Evolutionary conservation across 805 yeast genomes (phyloP).

Genomic region (Metschnikowia lochheadii): DNA sequence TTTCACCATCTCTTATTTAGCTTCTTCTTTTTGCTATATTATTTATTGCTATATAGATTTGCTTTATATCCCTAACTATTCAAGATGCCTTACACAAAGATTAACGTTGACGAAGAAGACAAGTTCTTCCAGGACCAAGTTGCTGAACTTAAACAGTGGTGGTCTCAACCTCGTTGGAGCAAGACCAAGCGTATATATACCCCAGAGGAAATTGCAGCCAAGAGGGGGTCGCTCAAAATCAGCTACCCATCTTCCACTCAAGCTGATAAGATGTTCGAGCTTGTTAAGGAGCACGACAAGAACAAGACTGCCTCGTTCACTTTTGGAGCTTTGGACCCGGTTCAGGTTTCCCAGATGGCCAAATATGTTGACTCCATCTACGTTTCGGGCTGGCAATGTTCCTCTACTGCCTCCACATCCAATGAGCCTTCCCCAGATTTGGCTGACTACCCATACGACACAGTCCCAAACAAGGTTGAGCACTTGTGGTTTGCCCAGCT

Average conservation of each 20-base stretch:
- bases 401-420: constrained; percentile 95
- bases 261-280: constrained; percentile 74
- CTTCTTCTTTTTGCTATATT: neutral
- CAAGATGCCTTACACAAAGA: constrained; percentile 50
- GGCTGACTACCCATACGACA: constrained; percentile 98
- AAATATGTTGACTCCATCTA: constrained; percentile 88
- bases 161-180: constrained; percentile 90
- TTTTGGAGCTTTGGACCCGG: constrained; percentile 94
- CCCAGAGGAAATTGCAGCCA: constrained; percentile 82
- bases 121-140: constrained; percentile 62
- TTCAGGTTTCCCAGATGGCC: constrained; percentile 96
- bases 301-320: constrained; percentile 79
- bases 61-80: neutral
- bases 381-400: constrained; percentile 98
- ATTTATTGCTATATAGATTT: neutral
- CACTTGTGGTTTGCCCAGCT: constrained; percentile 95
- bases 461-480: constrained; percentile 97
- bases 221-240: constrained; percentile 75
- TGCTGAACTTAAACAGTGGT: constrained; percentile 77
- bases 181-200: constrained; percentile 83
- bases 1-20: neutral
- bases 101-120: constrained; percentile 61
- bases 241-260: constrained; percentile 73
- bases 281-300: constrained; percentile 67
- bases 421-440: constrained; percentile 98